A percentile compares a stretch with the other conserved stretches of the same genome.
Evolutionary conservation across 192 early-diverging fungal species (phyloP).

Genomic region (Gorgonomyces haynaldii): DNA sequence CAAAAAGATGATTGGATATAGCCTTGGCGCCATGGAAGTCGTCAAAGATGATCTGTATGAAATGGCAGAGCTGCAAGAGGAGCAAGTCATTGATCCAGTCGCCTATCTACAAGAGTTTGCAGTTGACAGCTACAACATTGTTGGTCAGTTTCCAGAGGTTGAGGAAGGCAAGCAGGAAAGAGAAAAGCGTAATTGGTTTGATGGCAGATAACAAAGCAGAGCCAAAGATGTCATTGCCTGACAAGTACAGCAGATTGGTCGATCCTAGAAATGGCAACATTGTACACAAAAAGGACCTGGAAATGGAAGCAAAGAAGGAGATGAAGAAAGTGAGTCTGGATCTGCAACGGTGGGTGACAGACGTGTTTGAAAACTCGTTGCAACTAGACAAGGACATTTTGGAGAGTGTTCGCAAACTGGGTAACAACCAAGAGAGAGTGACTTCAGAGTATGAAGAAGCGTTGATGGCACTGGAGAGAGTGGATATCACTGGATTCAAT

Average conservation of each 20-base stretch:
- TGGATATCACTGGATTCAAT: constrained; percentile 19
- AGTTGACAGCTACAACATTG: too few relatives aligned
- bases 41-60: constrained; percentile 3
- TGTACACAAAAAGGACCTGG: background rate
- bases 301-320: background rate
- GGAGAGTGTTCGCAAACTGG: constrained; percentile 6
- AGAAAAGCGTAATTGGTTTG: background rate
- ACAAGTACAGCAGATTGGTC: background rate
- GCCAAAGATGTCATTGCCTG: background rate
- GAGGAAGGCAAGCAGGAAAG: background rate
- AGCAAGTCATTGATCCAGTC: background rate
- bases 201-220: constrained; percentile 1
- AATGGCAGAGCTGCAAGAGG: background rate
- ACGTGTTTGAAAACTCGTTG: constrained; percentile 11
- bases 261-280: background rate
- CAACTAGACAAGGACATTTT: constrained; percentile 7
- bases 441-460: background rate
- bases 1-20: background rate
- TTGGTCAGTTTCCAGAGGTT: background rate
- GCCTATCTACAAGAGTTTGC: background rate
- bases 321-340: constrained; percentile 8
- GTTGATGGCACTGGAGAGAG: constrained; percentile 1
- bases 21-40: background rate
- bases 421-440: background rate
- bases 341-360: constrained; percentile 13